Evolutionary conservation across 768 basidiomycete genomes (phyloP), one percentile per base, ranked within the genome.

Genomic region (Lactifluus subvellereus): DNA sequence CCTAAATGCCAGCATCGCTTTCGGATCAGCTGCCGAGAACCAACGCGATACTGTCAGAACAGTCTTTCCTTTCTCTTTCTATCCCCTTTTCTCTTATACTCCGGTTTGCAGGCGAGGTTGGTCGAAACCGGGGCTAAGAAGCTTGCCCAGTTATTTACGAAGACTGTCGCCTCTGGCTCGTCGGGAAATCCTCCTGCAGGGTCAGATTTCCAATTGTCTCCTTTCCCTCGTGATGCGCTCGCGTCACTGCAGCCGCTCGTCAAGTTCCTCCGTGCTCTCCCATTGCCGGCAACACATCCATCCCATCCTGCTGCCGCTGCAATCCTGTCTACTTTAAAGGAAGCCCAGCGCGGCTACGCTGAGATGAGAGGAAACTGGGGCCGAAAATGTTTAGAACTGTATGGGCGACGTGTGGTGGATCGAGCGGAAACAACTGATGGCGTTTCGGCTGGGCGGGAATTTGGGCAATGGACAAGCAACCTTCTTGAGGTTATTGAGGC

Each of bases 331-430:
- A 85, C 87, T 2, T 72, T 94, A 8, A 84, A 79, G 69, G 91
- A 93, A 20, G 89, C 89, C 6, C 89, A 91, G 73, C 79, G 80
- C 59, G 91, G 91, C 1, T 92, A 89, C 65, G 91, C 89, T 0
- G 90, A 92, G 67, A 93, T 93, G 89, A 82, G 91, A 32, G 89
- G 90, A 11, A 79, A 77, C 13, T 93, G 91, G 91, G 80, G 78
- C 47, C 81, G 80, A 64, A 90, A 87, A 69, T 88, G 89, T 57
- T 72, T 92, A 22, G 91, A 93, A 69, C 77, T 77, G 7, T 84
- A 86, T 66, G 88, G 83, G 2, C 86, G 86, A 67, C 77, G 88
- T 9, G 77, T 87, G 9, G 76, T 91, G 1, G 88, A 89, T 38
- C 76, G 88, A 13, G 84, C 87, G 1, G 88, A 90, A 61, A 86